phyloP scores from a whole-genome alignment of 1,284 basidiomycete genomes.

The Irpex rosettiformis region DNA sequence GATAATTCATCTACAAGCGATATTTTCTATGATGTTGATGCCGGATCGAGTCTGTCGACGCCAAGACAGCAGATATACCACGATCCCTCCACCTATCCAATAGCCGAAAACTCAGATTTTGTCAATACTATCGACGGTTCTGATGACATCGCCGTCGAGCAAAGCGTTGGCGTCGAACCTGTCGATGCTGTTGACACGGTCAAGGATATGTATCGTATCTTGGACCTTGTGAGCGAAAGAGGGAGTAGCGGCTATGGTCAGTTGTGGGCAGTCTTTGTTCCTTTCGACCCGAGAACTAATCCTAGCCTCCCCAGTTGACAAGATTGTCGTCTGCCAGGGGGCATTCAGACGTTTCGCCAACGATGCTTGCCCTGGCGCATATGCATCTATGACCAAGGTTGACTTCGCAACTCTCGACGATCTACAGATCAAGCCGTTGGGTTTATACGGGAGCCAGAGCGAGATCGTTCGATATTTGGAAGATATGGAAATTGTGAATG shows the following conservation, averaged over 20 bases:
- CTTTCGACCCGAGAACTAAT: too few species aligned
- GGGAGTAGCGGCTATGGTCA: slow-evolving; percentile 38
- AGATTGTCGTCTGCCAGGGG: slow-evolving; percentile 53
- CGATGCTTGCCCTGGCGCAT: slow-evolving; percentile 42
- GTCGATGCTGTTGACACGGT: slow-evolving; percentile 21
- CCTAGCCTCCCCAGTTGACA: slow-evolving; percentile 41
- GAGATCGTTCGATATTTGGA: slow-evolving; percentile 45
- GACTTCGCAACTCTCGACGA: slow-evolving; percentile 48
- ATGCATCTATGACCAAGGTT: slow-evolving; percentile 46
- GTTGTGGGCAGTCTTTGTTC: slow-evolving; percentile 32
- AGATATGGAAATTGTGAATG: slow-evolving; percentile 32
- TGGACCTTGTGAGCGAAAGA: slow-evolving; percentile 50
- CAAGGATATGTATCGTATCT: slow-evolving; percentile 44
- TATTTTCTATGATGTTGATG: too few species aligned
- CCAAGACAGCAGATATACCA: too few species aligned
- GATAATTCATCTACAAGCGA: too few species aligned
- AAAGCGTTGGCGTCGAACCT: too few species aligned
- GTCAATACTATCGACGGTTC: too few species aligned
- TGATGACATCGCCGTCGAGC: too few species aligned
- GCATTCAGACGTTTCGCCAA: slow-evolving; percentile 44
- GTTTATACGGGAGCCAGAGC: slow-evolving; percentile 51
- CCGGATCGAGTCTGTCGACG: too few species aligned
- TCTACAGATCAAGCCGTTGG: slow-evolving; percentile 42
- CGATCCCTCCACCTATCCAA: too few species aligned
- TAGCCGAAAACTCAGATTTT: too few species aligned